Conservation (phyloP, 2,329 filamentous ascomycete genomes). For the Leptodontidium sp. region DNA sequence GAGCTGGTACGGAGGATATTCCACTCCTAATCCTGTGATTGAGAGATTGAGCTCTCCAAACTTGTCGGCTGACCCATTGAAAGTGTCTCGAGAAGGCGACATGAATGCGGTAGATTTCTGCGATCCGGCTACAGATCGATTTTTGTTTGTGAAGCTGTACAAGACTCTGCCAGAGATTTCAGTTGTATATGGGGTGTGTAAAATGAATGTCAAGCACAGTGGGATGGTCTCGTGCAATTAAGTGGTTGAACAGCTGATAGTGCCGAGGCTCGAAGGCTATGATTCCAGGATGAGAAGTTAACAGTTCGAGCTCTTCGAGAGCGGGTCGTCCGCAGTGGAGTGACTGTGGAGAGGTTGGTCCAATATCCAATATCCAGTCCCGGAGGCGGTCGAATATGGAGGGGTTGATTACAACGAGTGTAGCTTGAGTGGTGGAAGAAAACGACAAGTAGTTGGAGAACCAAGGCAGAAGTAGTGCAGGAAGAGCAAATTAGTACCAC, state of each 20-base stretch:
- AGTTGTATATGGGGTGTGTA: neutral
- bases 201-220: neutral
- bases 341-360: slow-evolving; percentile 12
- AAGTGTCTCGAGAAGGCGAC: slow-evolving; percentile 25
- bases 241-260: slow-evolving; percentile 9
- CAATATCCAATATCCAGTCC: neutral
- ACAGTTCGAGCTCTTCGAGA: slow-evolving; percentile 20
- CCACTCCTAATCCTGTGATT: slow-evolving; percentile 64
- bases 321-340: slow-evolving; percentile 19
- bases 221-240: neutral
- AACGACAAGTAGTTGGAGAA: neutral
- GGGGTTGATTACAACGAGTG: slow-evolving; percentile 16
- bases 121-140: neutral
- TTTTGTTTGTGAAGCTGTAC: slow-evolving; percentile 7
- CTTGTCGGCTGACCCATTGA: slow-evolving; percentile 33
- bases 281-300: slow-evolving; percentile 17
- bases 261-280: slow-evolving; percentile 24
- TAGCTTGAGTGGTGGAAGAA: slow-evolving; percentile 3
- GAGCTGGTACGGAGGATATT: slow-evolving; percentile 67
- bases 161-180: slow-evolving; percentile 9
- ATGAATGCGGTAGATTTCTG: slow-evolving; percentile 21
- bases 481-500: neutral
- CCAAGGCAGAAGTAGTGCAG: neutral
- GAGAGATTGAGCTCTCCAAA: slow-evolving; percentile 64
- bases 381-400: slow-evolving; percentile 24